Evolutionary conservation across 768 basidiomycete species (phyloP), one percentile per base, ranked within the genome.

Genomic region (Trichaptum fuscoviolaceum): DNA sequence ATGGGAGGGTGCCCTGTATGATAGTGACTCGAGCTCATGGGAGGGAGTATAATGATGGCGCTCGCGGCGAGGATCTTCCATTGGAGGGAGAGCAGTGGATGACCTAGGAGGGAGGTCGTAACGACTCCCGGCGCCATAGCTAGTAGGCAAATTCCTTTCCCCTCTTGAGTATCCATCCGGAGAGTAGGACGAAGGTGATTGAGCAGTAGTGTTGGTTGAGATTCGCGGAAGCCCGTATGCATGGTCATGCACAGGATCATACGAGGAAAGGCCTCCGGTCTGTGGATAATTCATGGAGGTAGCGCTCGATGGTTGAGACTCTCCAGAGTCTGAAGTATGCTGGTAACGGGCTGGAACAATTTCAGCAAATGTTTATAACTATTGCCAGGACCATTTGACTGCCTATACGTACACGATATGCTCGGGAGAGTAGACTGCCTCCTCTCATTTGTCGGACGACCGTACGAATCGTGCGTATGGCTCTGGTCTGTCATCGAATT

Each of bases 241-340:
- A 52, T 52, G 42, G 3, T 52, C 42, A 52, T 52, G 42, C 20
- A 52, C 42, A 52, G 42, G 42, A 52, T 52, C 42, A 20, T 52
- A 52, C 20, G 42, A 12, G 10, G 42, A 52, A 15, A 52, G 42
- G 2, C 42, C 42, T 15, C 42, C 42, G 15, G 42, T 15, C 12
- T 52, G 42, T 52, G 42, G 42, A 52, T 52, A 52, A 52, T 52
- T 52, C 42, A 52, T 52, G 20, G 42, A 52, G 42, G 42, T 52
- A 52, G 42, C 42, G 42, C 42, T 52, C 42, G 42, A 52, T 12
- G 42, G 42, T 12, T 52, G 42, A 20, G 42, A 52, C 6, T 52
- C 42, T 52, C 42, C 42, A 52, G 42, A 52, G 20, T 52, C 42
- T 20, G 42, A 52, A 52, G 5, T 52, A 20, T 52, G 42, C 42